Evolutionary conservation across 495 filamentous ascomycete genomes (phyloP).

Genomic region (Talaromyces trachyspermus): DNA sequence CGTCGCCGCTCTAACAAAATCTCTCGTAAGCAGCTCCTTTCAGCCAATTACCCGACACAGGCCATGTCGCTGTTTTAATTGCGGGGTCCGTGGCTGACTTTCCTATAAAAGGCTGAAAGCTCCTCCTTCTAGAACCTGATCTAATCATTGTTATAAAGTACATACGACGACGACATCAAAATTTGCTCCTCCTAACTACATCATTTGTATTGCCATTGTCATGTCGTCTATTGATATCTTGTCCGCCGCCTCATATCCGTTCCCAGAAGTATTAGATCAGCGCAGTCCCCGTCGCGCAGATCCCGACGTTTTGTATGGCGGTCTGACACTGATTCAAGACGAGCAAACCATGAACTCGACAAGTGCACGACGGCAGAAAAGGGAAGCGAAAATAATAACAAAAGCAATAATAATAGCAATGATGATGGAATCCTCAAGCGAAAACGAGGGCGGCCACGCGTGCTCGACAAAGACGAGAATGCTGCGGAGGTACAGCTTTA

Average conservation of each 20-base stretch:
- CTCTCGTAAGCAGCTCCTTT: too few species aligned
- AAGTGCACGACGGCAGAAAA: not conserved
- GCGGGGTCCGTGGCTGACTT: too few species aligned
- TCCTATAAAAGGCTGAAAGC: too few species aligned
- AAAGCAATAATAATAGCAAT: not conserved
- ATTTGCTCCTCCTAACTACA: not conserved
- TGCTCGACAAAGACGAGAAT: conserved; percentile 63
- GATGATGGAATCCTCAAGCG: conserved; percentile 1
- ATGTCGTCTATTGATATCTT: not conserved
- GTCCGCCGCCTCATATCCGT: conserved; percentile 20
- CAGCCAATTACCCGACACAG: too few species aligned
- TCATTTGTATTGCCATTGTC: not conserved
- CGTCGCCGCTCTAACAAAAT: too few species aligned
- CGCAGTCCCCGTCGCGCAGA: not conserved
- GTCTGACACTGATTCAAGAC: not conserved
- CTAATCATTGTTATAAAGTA: too few species aligned
- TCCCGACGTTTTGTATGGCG: not conserved
- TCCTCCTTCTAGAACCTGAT: too few species aligned
- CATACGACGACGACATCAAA: too few species aligned
- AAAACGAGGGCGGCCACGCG: conserved; percentile 55
- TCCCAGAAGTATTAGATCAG: conserved; percentile 8
- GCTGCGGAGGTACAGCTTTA: conserved; percentile 30
- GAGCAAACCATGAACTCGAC: not conserved
- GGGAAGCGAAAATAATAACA: not conserved
- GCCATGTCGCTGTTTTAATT: too few species aligned